phyloP scores from a whole-genome alignment of 352 stramenopile species.

The Phytophthora foliorum region DNA sequence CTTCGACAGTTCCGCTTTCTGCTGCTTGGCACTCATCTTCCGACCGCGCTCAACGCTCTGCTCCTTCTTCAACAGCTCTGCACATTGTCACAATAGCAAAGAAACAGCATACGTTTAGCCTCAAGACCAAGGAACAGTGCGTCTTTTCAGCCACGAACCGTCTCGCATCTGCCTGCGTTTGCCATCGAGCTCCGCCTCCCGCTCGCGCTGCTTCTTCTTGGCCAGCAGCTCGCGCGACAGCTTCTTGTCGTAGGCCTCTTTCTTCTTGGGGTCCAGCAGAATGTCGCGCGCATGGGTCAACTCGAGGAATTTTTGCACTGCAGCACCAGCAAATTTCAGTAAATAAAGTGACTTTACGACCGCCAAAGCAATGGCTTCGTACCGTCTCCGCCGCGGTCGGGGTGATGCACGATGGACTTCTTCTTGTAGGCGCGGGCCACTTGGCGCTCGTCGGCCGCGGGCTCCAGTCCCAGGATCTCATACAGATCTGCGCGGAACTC shows the following conservation, averaged over 20 bases:
- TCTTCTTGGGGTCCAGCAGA: slow-evolving; percentile 82
- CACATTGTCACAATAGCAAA: not conserved
- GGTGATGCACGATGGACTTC: slow-evolving; percentile 82
- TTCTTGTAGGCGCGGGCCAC: slow-evolving; percentile 88
- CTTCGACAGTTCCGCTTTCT: slow-evolving; percentile 61
- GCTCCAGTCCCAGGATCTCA: slow-evolving; percentile 78
- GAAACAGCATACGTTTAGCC: not conserved
- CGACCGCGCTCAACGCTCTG: slow-evolving; percentile 47
- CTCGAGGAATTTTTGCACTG: slow-evolving; percentile 88
- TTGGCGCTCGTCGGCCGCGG: slow-evolving; percentile 68
- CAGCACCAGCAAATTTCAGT: not conserved
- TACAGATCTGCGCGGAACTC: slow-evolving; percentile 71
- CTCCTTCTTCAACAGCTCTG: slow-evolving; percentile 78
- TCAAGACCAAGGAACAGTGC: not conserved
- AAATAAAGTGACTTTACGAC: no score
- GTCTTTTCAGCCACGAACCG: slow-evolving; percentile 35
- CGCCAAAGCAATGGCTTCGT: slow-evolving; percentile 15
- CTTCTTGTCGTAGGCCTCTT: slow-evolving; percentile 86
- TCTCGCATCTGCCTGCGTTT: slow-evolving; percentile 75
- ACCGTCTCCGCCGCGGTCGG: slow-evolving; percentile 86
- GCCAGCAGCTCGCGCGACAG: slow-evolving; percentile 68
- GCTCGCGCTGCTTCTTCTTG: slow-evolving; percentile 76
- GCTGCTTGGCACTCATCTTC: slow-evolving; percentile 42
- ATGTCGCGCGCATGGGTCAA: slow-evolving; percentile 81
- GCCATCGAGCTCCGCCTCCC: slow-evolving; percentile 62